These are phyloP conservation scores for Colletotrichum noveboracense DNA, from an alignment of 2,329 filamentous ascomycete species.

Conservation along the genomic window DNA sequence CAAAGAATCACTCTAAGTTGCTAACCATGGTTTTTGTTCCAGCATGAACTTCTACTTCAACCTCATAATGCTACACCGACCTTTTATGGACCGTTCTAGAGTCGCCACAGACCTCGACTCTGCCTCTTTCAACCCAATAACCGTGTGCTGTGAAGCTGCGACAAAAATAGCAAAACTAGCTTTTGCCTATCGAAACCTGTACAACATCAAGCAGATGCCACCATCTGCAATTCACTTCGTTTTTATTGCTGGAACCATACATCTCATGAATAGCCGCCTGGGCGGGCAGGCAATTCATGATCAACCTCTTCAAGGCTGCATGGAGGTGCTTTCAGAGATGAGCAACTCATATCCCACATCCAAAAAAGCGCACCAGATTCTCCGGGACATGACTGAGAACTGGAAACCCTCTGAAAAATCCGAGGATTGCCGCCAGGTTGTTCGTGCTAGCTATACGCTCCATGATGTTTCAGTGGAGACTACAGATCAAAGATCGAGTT, in stretches of 20 bases:
- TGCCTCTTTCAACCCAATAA: background rate
- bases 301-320: background rate
- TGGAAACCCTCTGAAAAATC: background rate
- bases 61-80: constrained; percentile 3
- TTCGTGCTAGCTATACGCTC: accelerated
- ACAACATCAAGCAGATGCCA: background rate
- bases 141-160: background rate
- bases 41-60: constrained; percentile 10
- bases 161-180: background rate
- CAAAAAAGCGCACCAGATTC: background rate
- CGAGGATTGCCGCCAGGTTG: background rate
- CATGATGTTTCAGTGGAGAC: background rate
- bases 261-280: background rate
- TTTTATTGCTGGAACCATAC: constrained; percentile 5
- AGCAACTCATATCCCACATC: background rate
- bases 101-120: background rate
- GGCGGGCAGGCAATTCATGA: background rate
- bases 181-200: background rate
- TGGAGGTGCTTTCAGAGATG: background rate
- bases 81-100: background rate
- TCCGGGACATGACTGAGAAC: background rate
- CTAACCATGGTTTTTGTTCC: background rate
- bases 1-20: background rate
- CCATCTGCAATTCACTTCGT: background rate
- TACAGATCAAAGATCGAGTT: background rate